A percentile compares a stretch with the other conserved stretches of the same genome.
phyloP scores from a whole-genome alignment of 2,329 filamentous ascomycete genomes.

The Botrytis porri region DNA sequence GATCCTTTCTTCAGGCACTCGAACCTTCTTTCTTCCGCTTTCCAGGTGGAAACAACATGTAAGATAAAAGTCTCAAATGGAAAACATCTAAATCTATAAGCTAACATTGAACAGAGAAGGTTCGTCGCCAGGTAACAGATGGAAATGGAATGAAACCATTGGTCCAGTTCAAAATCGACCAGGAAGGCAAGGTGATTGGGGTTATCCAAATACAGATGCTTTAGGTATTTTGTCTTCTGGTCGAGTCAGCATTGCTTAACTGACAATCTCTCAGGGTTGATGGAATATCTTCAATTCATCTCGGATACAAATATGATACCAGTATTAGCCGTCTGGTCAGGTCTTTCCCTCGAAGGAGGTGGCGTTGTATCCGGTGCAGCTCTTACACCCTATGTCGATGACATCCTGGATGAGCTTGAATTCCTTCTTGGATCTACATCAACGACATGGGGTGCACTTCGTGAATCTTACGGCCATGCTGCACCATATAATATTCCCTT shows the following conservation, averaged over 20 bases:
- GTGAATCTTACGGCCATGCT: constrained; percentile 47
- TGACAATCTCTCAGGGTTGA: constrained; percentile 12
- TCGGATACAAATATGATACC: constrained; percentile 46
- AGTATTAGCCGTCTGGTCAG: constrained; percentile 48
- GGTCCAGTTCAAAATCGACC: constrained; percentile 39
- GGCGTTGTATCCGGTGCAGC: constrained; percentile 42
- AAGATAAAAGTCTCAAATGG: constrained; percentile 21
- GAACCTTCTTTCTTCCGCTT: constrained; percentile 58
- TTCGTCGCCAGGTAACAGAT: constrained; percentile 25
- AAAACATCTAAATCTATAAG: neutral
- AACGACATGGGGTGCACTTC: constrained; percentile 44
- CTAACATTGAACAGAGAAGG: constrained; percentile 35
- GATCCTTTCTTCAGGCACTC: constrained; percentile 49
- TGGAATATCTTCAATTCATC: constrained; percentile 40
- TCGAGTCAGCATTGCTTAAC: neutral
- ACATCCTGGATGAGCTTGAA: constrained; percentile 50
- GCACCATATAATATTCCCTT: constrained; percentile 48
- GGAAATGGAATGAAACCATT: constrained; percentile 42
- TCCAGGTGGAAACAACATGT: constrained; percentile 62
- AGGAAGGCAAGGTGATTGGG: constrained; percentile 43
- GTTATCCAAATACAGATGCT: constrained; percentile 44
- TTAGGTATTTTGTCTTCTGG: constrained; percentile 40
- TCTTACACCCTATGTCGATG: constrained; percentile 45
- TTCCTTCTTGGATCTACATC: constrained; percentile 47
- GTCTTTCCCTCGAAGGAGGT: constrained; percentile 41